Conservation (phyloP, 1,284 basidiomycete species). For the Leccinum angustisporum region DNA sequence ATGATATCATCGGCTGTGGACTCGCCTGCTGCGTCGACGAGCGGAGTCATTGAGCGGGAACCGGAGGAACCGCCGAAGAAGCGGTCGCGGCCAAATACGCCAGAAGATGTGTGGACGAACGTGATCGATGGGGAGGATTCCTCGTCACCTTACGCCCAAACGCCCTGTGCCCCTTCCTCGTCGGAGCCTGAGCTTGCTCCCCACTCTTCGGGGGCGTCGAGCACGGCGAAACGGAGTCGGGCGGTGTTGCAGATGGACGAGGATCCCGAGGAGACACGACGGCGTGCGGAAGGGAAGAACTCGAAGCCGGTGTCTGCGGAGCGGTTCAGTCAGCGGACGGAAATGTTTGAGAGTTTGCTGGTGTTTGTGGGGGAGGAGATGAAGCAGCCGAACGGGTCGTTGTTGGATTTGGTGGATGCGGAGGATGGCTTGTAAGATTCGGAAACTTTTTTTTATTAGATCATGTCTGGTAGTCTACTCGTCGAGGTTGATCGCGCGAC, state of each 20-base stretch:
- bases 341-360: constrained; percentile 67
- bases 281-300: constrained; percentile 11
- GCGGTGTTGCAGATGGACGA: constrained; percentile 34
- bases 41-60: not conserved
- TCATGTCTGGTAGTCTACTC: constrained; percentile 22
- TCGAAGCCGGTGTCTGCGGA: constrained; percentile 30
- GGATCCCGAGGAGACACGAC: constrained; percentile 37
- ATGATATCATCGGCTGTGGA: not conserved
- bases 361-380: constrained; percentile 58
- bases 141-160: not conserved
- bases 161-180: not conserved
- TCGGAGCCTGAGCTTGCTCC: not conserved
- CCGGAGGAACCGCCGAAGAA: constrained; percentile 37
- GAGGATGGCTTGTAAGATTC: constrained; percentile 30
- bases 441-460: not conserved
- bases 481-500: constrained; percentile 90
- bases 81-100: constrained; percentile 38
- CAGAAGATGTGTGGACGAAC: constrained; percentile 33
- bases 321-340: constrained; percentile 59
- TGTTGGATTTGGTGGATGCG: constrained; percentile 54
- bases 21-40: not conserved
- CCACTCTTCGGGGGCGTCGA: not conserved
- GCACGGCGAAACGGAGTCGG: constrained; percentile 20
- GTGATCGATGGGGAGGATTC: constrained; percentile 28
- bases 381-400: constrained; percentile 61